Percentiles rank a stretch among this genome's conserved stretches.
phyloP scores from a whole-genome alignment of 345 rosid species.

The Cardiospermum halicacabum region DNA sequence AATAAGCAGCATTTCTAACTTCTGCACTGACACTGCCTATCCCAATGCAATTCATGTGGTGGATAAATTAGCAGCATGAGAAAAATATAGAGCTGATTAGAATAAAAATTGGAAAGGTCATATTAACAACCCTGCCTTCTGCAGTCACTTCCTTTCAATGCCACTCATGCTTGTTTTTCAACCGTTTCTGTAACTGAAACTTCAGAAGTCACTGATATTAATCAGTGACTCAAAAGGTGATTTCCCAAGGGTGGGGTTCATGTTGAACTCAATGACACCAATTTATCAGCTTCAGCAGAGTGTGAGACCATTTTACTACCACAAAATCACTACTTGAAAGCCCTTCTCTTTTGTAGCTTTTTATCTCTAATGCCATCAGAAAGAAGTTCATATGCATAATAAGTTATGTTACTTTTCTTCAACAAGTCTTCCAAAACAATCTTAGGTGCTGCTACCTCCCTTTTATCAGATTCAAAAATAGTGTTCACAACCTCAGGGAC shows the following conservation, averaged over 20 bases:
- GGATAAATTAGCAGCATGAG: not conserved
- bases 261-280: slow-evolving; percentile 6
- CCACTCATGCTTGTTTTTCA: not conserved
- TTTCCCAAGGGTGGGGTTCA: not conserved
- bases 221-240: not conserved
- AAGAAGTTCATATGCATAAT: slow-evolving; percentile 76
- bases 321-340: slow-evolving; percentile 19
- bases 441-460: slow-evolving; percentile 82
- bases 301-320: slow-evolving; percentile 10
- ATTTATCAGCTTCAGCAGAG: slow-evolving; percentile 10
- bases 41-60: not conserved
- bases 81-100: slow-evolving; percentile 1
- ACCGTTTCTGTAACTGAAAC: not conserved
- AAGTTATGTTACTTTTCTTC: slow-evolving; percentile 75
- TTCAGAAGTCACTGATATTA: not conserved
- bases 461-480: slow-evolving; percentile 74
- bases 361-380: slow-evolving; percentile 81
- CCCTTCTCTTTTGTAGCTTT: slow-evolving; percentile 54
- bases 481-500: slow-evolving; percentile 74
- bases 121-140: not conserved
- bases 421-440: slow-evolving; percentile 81
- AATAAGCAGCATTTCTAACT: not conserved
- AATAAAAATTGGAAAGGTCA: not conserved
- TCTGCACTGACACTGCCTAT: not conserved
- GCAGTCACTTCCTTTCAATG: not conserved